Evolutionary conservation across 2,329 filamentous ascomycete genomes (phyloP).

Genomic region (Metarhizium sp.): DNA sequence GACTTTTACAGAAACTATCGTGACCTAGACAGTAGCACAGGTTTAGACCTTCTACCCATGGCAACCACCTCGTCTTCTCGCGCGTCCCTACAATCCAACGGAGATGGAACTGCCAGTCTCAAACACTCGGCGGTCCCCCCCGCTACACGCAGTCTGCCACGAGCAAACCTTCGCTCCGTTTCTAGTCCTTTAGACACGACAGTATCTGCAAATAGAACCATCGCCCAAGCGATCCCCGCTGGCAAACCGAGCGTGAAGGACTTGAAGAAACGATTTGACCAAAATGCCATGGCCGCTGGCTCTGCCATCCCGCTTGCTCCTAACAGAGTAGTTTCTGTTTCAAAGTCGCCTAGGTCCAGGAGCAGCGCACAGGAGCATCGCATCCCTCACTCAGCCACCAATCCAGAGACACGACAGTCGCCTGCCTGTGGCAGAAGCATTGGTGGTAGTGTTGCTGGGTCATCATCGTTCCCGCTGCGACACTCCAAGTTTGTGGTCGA

Average conservation of each 20-base stretch:
- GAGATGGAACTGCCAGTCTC: slow-evolving; percentile 35
- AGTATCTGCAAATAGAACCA: slow-evolving; percentile 17
- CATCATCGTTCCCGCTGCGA: slow-evolving; percentile 26
- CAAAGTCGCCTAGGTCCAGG: background rate
- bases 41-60: slow-evolving; percentile 25
- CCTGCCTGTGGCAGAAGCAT: background rate
- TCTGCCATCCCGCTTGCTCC: slow-evolving; percentile 1
- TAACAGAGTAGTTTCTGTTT: background rate
- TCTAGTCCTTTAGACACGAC: slow-evolving; percentile 46
- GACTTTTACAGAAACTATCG: slow-evolving; percentile 45
- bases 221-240: slow-evolving; percentile 21
- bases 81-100: slow-evolving; percentile 38
- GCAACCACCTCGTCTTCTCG: slow-evolving; percentile 27
- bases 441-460: background rate
- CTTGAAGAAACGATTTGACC: slow-evolving; percentile 70
- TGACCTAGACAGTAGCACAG: slow-evolving; percentile 25
- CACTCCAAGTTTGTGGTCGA: slow-evolving; percentile 38
- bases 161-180: slow-evolving; percentile 39
- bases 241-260: slow-evolving; percentile 67
- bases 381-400: background rate
- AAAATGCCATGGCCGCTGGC: slow-evolving; percentile 27
- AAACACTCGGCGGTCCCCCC: slow-evolving; percentile 35
- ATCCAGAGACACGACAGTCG: background rate
- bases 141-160: slow-evolving; percentile 27
- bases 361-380: background rate